Evolutionary conservation across 345 rosid genomes (phyloP).

Genomic region (Hibiscus mutabilis): DNA sequence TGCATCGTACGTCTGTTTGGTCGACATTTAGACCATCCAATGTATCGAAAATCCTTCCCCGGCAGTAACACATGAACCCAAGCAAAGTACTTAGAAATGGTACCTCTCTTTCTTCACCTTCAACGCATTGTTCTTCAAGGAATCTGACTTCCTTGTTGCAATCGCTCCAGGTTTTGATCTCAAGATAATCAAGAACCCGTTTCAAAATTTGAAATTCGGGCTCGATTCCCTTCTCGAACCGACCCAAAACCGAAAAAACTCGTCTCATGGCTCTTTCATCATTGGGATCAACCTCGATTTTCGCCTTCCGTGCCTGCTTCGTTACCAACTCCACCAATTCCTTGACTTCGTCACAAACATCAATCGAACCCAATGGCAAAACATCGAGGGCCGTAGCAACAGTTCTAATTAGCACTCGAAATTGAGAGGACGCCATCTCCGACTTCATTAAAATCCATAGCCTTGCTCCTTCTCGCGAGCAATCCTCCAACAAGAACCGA

Average conservation of each 20-base stretch:
- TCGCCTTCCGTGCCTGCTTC: slow-evolving; percentile 46
- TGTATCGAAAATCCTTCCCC: slow-evolving; percentile 51
- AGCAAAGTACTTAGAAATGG: slow-evolving; percentile 48
- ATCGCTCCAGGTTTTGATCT: slow-evolving; percentile 51
- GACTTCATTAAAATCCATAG: slow-evolving; percentile 54
- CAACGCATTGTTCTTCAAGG: slow-evolving; percentile 45
- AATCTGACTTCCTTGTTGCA: slow-evolving; percentile 53
- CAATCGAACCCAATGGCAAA: slow-evolving; percentile 42
- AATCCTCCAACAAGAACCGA: slow-evolving; percentile 60
- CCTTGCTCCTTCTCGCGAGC: slow-evolving; percentile 56
- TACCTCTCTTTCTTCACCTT: slow-evolving; percentile 33
- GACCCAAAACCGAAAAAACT: slow-evolving; percentile 26
- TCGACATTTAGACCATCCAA: slow-evolving; percentile 21
- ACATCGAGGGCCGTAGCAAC: slow-evolving; percentile 52
- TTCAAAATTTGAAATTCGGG: slow-evolving; percentile 36
- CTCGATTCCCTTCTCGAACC: slow-evolving; percentile 46
- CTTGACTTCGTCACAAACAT: slow-evolving; percentile 53
- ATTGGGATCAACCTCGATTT: slow-evolving; percentile 33
- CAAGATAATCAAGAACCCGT: slow-evolving; percentile 44
- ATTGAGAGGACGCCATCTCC: slow-evolving; percentile 39
- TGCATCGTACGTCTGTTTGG: slow-evolving; percentile 22
- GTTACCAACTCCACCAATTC: slow-evolving; percentile 62
- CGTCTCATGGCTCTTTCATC: slow-evolving; percentile 38
- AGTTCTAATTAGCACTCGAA: slow-evolving; percentile 34
- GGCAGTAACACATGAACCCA: slow-evolving; percentile 58